Base-by-base conservation (phyloP, 1,284 basidiomycete species). In the Takashimella koratensis region DNA sequence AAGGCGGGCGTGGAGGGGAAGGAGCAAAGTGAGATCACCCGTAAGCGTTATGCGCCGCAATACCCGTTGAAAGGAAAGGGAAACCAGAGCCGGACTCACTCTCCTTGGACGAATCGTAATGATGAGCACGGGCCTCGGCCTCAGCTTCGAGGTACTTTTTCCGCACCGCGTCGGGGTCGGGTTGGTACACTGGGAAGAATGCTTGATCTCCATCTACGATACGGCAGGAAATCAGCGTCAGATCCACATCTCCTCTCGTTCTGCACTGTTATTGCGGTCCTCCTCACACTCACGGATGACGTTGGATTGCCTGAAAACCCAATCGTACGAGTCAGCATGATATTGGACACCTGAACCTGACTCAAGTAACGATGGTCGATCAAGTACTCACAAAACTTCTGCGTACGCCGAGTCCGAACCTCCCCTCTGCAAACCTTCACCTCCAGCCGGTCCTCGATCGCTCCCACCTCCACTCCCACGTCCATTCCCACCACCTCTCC, bases 91-190 rank as follows among this genome's bases (percentile, higher is more conserved):
- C 8, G 5, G 13, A 63, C 68, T n/a, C 21, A 75, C 87, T 84
- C 73, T 98, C 94, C 49, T 77, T 78, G 0, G 82, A 80, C 0
- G 90, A 81, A 71, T 97, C 89, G 71, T 92, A 98, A 70, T 94
- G 90, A 16, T 82, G 76, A 16, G 83, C 80, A 3, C 89, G 80
- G 0, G 87, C 69, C 24, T 68, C 83, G 70, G 95, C 91, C 45
- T 78, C 78, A 0, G 83, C 79, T 0, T 87, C 82, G 64, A 92
- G 86, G 69, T 89, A 96, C 68, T 93, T 89, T 5, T 80, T 76
- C 26, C 82, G 80, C 3, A 91, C 79, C 0, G 87, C 84, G 56
- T 92, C 90, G 1, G 80, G 82, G n/a, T 87, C 84, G 4, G 88
- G 90, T 64, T 86, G 83, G 66, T 91, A 96, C 0, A 87, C 83